phyloP scores from a whole-genome alignment of 345 rosid genomes.

The Diplotaxis tenuifolia region DNA sequence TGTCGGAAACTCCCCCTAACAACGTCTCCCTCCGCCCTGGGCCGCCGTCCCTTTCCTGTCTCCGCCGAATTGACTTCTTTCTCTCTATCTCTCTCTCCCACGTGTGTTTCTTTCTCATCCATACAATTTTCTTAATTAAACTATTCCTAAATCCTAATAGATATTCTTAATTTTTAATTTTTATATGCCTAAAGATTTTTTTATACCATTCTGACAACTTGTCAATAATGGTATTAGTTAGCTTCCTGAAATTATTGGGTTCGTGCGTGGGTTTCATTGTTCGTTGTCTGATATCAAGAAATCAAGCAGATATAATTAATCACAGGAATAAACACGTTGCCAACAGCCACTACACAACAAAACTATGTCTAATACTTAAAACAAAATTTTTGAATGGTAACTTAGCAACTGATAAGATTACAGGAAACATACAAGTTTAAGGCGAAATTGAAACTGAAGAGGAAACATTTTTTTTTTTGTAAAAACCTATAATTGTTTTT shows the following conservation, averaged over 20 bases:
- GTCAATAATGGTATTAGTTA: slow-evolving; percentile 16
- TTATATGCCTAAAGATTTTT: not conserved
- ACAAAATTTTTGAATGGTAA: not conserved
- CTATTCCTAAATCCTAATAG: slow-evolving; percentile 2
- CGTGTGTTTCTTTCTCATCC: slow-evolving; percentile 40
- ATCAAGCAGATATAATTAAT: slow-evolving; percentile 1
- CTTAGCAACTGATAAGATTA: not conserved
- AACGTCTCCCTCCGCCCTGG: slow-evolving; percentile 43
- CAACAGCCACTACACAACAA: not conserved
- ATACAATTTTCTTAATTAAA: slow-evolving; percentile 14
- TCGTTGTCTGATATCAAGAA: slow-evolving; percentile 27
- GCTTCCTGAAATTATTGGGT: slow-evolving; percentile 32
- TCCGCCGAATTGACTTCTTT: slow-evolving; percentile 39
- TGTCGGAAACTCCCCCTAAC: slow-evolving; percentile 43
- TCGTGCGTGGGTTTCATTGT: slow-evolving; percentile 31
- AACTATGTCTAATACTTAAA: not conserved
- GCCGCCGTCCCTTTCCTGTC: slow-evolving; percentile 42
- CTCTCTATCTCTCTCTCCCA: slow-evolving; percentile 27
- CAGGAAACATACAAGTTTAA: not conserved
- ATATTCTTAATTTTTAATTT: not conserved
- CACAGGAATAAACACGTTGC: not conserved
- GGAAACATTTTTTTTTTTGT: not conserved
- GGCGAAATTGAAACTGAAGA: not conserved
- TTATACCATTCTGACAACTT: slow-evolving; percentile 16
- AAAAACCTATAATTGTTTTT: too few species aligned